Conservation (phyloP, 2,329 filamentous ascomycete species). For the Chalara sp. region DNA sequence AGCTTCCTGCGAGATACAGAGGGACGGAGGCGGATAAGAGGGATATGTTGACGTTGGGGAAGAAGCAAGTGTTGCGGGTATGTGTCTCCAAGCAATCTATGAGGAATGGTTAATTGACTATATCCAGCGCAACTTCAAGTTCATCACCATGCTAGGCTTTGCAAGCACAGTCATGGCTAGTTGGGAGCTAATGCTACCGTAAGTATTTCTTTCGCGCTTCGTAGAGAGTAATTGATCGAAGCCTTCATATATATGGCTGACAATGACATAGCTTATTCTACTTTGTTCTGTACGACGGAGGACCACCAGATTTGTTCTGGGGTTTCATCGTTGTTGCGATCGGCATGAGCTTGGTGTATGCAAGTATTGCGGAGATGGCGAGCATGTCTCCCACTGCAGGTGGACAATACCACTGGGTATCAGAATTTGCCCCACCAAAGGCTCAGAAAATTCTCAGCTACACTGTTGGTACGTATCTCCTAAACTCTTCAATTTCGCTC, state of each 20-base stretch:
- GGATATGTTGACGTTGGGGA: slow-evolving; percentile 9
- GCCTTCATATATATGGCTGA: not conserved
- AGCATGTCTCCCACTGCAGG: slow-evolving; percentile 31
- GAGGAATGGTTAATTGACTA: not conserved
- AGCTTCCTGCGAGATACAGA: slow-evolving; percentile 3
- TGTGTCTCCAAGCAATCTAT: not conserved
- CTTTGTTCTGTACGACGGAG: slow-evolving; percentile 12
- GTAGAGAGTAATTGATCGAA: not conserved
- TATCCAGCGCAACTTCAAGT: slow-evolving; percentile 31
- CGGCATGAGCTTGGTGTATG: slow-evolving; percentile 20
- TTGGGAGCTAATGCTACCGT: slow-evolving; percentile 34
- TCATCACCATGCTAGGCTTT: slow-evolving; percentile 34
- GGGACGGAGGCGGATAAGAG: slow-evolving; percentile 9
- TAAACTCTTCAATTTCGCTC: not conserved
- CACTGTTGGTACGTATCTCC: slow-evolving; percentile 29
- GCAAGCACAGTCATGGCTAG: slow-evolving; percentile 34
- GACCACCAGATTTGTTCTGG: slow-evolving; percentile 30
- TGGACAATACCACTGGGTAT: slow-evolving; percentile 55
- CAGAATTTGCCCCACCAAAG: slow-evolving; percentile 40
- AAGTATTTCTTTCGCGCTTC: slow-evolving; percentile 1
- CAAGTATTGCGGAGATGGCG: slow-evolving; percentile 20
- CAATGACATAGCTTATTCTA: not conserved
- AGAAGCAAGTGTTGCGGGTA: slow-evolving; percentile 12
- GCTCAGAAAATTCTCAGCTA: slow-evolving; percentile 49
- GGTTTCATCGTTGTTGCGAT: slow-evolving; percentile 25